phyloP scores from a whole-genome alignment of 805 yeast genomes.

The Zygosaccharomyces siamensis region DNA sequence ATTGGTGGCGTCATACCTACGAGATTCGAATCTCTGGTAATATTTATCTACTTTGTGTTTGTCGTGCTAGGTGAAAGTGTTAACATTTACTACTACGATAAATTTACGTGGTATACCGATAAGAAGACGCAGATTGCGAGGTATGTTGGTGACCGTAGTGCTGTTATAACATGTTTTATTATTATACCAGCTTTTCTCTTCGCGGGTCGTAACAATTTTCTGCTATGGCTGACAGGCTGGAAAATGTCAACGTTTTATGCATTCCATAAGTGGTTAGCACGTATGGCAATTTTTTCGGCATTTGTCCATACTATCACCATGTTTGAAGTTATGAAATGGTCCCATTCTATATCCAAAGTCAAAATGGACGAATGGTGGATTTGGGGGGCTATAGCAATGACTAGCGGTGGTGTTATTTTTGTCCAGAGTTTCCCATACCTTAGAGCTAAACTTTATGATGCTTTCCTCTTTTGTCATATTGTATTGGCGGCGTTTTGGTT shows the following conservation, averaged over 20 bases:
- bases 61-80: constrained; percentile 14
- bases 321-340: constrained; percentile 13
- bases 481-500: constrained; percentile 40
- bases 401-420: constrained; percentile 37
- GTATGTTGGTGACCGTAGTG: constrained; percentile 47
- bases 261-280: constrained; percentile 59
- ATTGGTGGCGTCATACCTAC: constrained; percentile 16
- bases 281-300: constrained; percentile 34
- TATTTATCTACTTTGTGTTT: constrained; percentile 12
- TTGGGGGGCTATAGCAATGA: constrained; percentile 24
- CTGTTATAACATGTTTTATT: constrained; percentile 42
- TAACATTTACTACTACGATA: constrained; percentile 6
- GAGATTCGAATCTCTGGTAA: constrained; percentile 17
- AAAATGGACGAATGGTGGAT: constrained; percentile 34
- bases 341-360: constrained; percentile 32
- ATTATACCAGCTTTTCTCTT: constrained; percentile 55
- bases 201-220: constrained; percentile 65
- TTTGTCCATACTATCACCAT: constrained; percentile 14
- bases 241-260: constrained; percentile 51
- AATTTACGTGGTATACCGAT: constrained; percentile 5
- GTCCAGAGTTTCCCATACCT: constrained; percentile 41
- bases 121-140: constrained; percentile 12
- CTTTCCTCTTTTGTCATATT: constrained; percentile 40
- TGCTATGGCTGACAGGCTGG: constrained; percentile 57
- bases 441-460: constrained; percentile 44